Conservation (phyloP, 169 alveolate genomes). For the Eimeria maxima region DNA sequence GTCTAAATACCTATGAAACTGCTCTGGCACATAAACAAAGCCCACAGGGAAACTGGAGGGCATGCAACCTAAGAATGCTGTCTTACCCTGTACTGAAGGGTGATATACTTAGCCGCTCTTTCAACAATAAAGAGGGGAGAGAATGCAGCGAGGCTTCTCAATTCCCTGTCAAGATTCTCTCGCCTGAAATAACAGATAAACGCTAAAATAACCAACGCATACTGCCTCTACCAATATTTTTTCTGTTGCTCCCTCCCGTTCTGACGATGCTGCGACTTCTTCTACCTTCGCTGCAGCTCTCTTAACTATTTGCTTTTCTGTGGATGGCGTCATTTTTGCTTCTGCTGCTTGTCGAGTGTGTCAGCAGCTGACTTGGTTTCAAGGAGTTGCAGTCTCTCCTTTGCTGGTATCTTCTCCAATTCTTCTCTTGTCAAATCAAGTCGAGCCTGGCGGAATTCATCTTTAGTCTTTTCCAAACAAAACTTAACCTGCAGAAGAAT, state of each 20-base stretch:
- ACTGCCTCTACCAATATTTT: background rate
- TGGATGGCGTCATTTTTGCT: background rate
- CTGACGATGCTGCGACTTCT: background rate
- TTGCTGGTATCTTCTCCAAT: slow-evolving; percentile 33
- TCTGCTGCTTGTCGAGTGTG: background rate
- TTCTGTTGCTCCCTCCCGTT: background rate
- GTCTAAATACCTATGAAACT: background rate
- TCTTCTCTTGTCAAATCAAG: slow-evolving; percentile 63
- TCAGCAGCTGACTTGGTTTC: slow-evolving; percentile 59
- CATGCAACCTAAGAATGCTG: background rate
- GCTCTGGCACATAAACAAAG: background rate
- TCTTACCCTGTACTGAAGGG: slow-evolving; percentile 80
- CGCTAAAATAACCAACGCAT: background rate
- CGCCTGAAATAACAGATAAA: slow-evolving; percentile 28
- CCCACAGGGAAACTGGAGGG: background rate
- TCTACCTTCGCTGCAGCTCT: background rate
- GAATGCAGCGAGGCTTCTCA: slow-evolving; percentile 80
- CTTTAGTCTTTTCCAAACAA: slow-evolving; percentile 42
- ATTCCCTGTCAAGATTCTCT: slow-evolving; percentile 74
- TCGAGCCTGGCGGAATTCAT: slow-evolving; percentile 54
- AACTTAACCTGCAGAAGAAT: background rate
- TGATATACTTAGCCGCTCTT: slow-evolving; percentile 75
- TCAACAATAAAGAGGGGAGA: slow-evolving; percentile 83
- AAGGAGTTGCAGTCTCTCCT: slow-evolving; percentile 29
- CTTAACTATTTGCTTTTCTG: background rate